Evolutionary conservation across 306 rosid species (phyloP).

Genomic region (Fagus sylvatica): DNA sequence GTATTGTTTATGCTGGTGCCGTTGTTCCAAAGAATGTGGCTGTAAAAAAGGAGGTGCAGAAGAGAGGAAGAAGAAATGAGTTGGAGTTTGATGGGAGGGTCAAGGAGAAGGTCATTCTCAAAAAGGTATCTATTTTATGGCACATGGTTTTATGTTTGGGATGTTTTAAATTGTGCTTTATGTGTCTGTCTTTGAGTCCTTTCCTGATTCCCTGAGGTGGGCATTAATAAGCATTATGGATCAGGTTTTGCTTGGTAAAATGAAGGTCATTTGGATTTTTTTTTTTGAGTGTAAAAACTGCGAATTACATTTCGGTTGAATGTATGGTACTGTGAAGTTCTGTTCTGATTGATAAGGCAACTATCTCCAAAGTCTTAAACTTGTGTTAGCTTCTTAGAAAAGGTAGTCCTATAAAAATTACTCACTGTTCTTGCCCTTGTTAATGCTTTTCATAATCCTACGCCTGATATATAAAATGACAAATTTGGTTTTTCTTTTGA

Average conservation of each 20-base stretch:
- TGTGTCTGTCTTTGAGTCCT: neutral
- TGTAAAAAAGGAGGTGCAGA: slow-evolving; percentile 36
- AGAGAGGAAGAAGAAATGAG: slow-evolving; percentile 48
- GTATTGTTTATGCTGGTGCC: slow-evolving; percentile 82
- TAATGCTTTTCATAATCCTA: neutral
- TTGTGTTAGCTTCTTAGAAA: neutral
- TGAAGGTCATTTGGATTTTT: neutral
- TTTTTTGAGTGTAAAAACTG: neutral
- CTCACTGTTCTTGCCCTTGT: neutral
- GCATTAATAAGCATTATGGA: neutral
- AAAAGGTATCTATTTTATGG: slow-evolving; percentile 52
- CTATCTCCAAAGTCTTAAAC: neutral
- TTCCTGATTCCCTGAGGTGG: neutral
- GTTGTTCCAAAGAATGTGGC: slow-evolving; percentile 57
- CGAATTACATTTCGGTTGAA: neutral
- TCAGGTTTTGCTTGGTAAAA: neutral
- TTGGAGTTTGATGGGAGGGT: slow-evolving; percentile 42
- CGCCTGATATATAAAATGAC: neutral
- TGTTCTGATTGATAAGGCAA: neutral
- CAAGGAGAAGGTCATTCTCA: slow-evolving; percentile 83
- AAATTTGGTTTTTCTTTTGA: slow-evolving; percentile 15
- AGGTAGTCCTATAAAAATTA: neutral
- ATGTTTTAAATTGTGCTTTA: neutral
- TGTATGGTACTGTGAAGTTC: neutral
- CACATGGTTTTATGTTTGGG: neutral